Base-by-base conservation (phyloP, 768 basidiomycete species). In the Termitomyces sp. region DNA sequence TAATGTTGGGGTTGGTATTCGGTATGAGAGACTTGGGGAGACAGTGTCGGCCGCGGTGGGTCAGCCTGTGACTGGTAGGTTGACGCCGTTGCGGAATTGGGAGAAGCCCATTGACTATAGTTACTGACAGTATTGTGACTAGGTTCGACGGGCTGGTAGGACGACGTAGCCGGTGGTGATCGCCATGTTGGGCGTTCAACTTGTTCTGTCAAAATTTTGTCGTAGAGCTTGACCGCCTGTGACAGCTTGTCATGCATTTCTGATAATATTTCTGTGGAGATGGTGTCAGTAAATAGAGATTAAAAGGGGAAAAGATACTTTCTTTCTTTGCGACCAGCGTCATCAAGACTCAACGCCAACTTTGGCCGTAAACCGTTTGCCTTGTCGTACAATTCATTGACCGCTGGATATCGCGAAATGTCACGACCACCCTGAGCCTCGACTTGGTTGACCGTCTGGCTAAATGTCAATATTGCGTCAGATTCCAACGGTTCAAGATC, bases 211-310 rank as follows among this genome's bases (percentile, higher is more conserved):
- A 96, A 76, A 22, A 97, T 76, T 54, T 88, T 83, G 63, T 98
- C 95, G 68, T 98, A 98, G 4, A 97, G 75, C 68, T 90, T 89
- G 45, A 98, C 93, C 0, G 93, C 94, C 69, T 96, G 85, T 0
- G 93, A 91, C 10, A 99, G 72, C 72, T 98, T 96, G 47, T 90
- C 88, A 65, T 98, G 91, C 94, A 98, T 98, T 49, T 98, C 95
- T 7, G 85, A 78, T 36, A 99, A 76, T 68, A 95, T 79, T 71
- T 95, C 95, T 94, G 67, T 6, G 46, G 45, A 24, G 40, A 32
- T 33, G 18, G 34, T 30, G 26, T 56, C 37, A 57, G 2, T 55
- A 24, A 49, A 22, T 40, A 4, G 20, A 20, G 24, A 8, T 47
- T 12, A 33, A 1, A 22, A 42, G 2, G 39, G 20, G 37, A 36